Evolutionary conservation across 345 rosid genomes (phyloP).

Genomic region (Eucalyptus victrix): DNA sequence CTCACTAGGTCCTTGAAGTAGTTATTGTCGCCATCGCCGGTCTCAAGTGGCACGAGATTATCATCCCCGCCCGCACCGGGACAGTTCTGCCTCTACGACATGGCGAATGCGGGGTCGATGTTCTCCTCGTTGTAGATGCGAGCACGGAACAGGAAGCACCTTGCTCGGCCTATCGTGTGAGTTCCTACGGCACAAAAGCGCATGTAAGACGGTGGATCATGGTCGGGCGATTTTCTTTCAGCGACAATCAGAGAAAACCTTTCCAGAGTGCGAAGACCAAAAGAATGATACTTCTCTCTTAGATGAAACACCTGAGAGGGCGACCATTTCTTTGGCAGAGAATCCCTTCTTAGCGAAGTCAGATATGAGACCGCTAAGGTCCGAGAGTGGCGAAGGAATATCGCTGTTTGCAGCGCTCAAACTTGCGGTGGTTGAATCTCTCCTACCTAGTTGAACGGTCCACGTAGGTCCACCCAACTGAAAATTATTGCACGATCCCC

Average conservation of each 20-base stretch:
- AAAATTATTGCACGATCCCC: background rate
- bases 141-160: constrained; percentile 6
- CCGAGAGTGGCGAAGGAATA: constrained; percentile 18
- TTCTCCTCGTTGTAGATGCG: constrained; percentile 18
- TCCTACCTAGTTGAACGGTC: constrained; percentile 33
- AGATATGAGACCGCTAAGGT: constrained; percentile 17
- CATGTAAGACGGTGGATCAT: background rate
- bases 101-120: constrained; percentile 7
- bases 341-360: constrained; percentile 28
- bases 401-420: constrained; percentile 7
- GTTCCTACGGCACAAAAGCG: background rate
- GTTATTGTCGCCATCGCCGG: background rate
- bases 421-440: constrained; percentile 30
- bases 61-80: constrained; percentile 5
- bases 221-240: background rate
- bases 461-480: constrained; percentile 38
- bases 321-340: constrained; percentile 19
- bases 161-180: constrained; percentile 22
- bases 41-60: constrained; percentile 3
- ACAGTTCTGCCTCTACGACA: background rate
- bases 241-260: background rate
- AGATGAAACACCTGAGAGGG: constrained; percentile 23
- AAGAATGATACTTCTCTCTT: background rate
- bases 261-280: background rate
- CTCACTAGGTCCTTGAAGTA: constrained; percentile 16